Evolutionary conservation across 768 basidiomycete species (phyloP), one percentile per base, ranked within the genome.

Genomic region (Paxillus involutus): DNA sequence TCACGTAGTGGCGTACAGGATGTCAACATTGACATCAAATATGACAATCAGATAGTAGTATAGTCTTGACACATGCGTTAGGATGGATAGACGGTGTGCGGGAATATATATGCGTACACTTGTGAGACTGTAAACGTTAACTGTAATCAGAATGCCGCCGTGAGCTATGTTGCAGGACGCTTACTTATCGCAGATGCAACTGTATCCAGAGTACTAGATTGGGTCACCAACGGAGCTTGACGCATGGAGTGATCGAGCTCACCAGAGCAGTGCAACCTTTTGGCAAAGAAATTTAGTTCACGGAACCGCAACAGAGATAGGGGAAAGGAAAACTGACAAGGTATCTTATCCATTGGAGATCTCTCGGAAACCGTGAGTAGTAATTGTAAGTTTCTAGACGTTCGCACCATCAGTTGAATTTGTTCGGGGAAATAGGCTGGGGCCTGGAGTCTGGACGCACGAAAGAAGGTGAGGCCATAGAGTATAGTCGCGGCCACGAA

Each of bases 381-480:
- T 71, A 70, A 10, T 70, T 53, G 56, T 72, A 70, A 0, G 55
- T 52, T 50, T 70, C 69, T 70, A 53, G 19, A 45, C 6, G 4
- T 19, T 7, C 3, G 13, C 10, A 21, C 1, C 14, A 6, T 37
- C 17, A 12, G n/a, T 32, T 12, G 16, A 14, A 47, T 16, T 9
- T 11, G 10, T 2, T 0, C 6, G 3, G 17, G 4, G 16, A 30
- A 50, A 16, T 26, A 29, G 6, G 12, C 29, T 24, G 8, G 21
- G 21, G 26, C 26, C 26, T 26, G 4, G 3, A 16, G 12, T 16
- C 4, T 44, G n/a, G 19, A 61, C 68, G 7, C 47, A 66, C 69
- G 70, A 56, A 70, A 70, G 51, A 70, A 72, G 26, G 70, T 70
- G 35, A 70, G 58, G 32, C 69, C 70, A n/a, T 70, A 72, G 13